Conservation (phyloP, 306 rosid genomes). For the Dalbergia cultrata region DNA sequence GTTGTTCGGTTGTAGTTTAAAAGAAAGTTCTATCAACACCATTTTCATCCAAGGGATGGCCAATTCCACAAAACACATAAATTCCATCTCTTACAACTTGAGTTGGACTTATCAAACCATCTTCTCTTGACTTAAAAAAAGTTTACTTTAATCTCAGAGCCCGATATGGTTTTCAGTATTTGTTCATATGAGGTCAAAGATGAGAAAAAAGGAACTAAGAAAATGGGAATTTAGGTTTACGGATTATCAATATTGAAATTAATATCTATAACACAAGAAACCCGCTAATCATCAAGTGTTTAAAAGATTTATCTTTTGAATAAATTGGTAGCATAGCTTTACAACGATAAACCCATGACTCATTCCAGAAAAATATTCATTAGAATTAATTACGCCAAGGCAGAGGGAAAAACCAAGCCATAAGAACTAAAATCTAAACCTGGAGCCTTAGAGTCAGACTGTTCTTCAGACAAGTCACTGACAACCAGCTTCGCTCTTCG, state of each 20-base stretch:
- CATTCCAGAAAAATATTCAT: conserved; percentile 16
- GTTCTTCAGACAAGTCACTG: conserved; percentile 77
- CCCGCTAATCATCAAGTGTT: conserved; percentile 1
- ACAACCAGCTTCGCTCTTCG: conserved; percentile 94
- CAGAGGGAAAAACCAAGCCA: neutral
- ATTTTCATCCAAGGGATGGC: conserved; percentile 28
- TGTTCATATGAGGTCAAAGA: neutral
- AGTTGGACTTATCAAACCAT: conserved; percentile 12
- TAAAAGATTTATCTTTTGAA: neutral
- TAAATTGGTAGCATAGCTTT: conserved; percentile 27
- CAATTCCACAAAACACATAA: neutral
- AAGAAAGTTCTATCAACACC: neutral
- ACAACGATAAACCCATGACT: conserved; percentile 16
- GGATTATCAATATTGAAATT: conserved; percentile 6
- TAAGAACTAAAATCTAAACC: conserved; percentile 61
- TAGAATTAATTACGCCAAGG: conserved; percentile 1
- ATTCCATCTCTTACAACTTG: conserved; percentile 23
- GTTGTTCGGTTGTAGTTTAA: neutral
- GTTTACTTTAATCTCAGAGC: neutral
- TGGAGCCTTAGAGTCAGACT: conserved; percentile 68
- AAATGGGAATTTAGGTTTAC: neutral
- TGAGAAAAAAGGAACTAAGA: neutral
- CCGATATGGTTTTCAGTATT: neutral
- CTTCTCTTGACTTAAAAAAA: conserved; percentile 8
- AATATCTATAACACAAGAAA: conserved; percentile 24